Evolutionary conservation across 2,329 filamentous ascomycete genomes (phyloP), one percentile per base, ranked within the genome.

Genomic region (Byssothecium circinans): DNA sequence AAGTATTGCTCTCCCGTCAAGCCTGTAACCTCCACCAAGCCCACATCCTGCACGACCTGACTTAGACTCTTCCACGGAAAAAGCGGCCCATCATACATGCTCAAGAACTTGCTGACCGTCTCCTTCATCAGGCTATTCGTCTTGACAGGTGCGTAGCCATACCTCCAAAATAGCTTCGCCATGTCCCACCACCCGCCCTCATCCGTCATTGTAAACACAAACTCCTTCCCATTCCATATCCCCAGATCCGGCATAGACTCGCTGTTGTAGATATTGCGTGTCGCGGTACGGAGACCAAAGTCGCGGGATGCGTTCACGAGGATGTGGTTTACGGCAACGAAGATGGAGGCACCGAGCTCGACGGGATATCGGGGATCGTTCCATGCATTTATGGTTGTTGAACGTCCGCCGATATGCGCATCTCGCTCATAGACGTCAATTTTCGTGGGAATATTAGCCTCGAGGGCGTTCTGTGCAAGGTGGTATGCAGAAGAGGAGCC

Each of bases 331-430:
- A 87, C 81, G 40, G 86, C 70, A 36, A 97, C 89, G 66, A 97
- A 99, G 60, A 97, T 96, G 52, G 87, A 92, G 10, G 88, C 94
- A 14, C 94, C 94, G 1, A 97, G 78, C 69, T 99, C 94, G 29
- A 96, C 81, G 1, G 87, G 87, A 32, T 85, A 75, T 0, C 74
- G 54, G 1, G 84, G 76, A 58, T 92, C 79, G 54, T 82, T 80
- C 66, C 87, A 92, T 2, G 84, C 85, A 61, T 91, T 77, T 15
- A 96, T 87, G 0, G 91, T 97, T 23, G 91, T 88, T 7, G 88
- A 88, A 20, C 94, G 88, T 8, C 94, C 94, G 23, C 94, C 94
- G 35, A 97, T 79, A 57, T 85, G 89, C 25, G 76, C 69, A 14
- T 83, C 84, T 58, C 86, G 87, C 64, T 99, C 94, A 68, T 92